Base-by-base conservation (phyloP, 75 land plant species). In the Selaginella moellendorffii region DNA sequence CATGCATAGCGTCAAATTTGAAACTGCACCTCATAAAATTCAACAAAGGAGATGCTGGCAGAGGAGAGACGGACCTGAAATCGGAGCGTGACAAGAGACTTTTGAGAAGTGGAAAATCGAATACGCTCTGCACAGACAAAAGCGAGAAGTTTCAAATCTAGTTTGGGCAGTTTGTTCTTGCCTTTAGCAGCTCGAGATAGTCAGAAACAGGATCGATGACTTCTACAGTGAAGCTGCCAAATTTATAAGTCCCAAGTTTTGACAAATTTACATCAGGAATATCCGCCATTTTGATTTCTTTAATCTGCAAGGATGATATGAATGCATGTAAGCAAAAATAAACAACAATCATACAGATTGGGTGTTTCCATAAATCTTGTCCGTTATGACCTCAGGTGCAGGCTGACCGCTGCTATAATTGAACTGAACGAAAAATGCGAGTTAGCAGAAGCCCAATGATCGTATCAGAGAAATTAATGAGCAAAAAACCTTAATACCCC, bases 151-250 rank as follows among this genome's bases (percentile, higher is more conserved):
- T 46, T 18, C 51, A 18, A n/a, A n/a, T n/a, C n/a, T n/a, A n/a
- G n/a, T n/a, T n/a, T n/a, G n/a, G n/a, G n/a, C n/a, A n/a, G n/a
- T n/a, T n/a, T n/a, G n/a, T n/a, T 5, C 24, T 28, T 65, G 85
- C 93, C 89, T 88, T 82, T 76, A 88, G 78, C 29, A 91, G 64
- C 28, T 85, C 82, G 69, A 84, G 71, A 56, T 91, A 91, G 63
- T 91, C 97, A 60, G 80, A 72, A 64, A 91, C 97, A 52, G 97
- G 88, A 63, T 56, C 59, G n/a, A 56, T 21, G 17, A 56, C 59
- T 21, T 56, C 59, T 19, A 56, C 59, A 8, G 19, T 56, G 59
- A 56, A 56, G n/a, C 23, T 19, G 9, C 59, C 97, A 76, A 70
- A 85, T 0, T 71, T 66, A 19, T 78, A 77, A 23, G 58, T 70